Conservation (phyloP, 2,329 filamentous ascomycete species). For the Thermothelomyces thermophilus region DNA sequence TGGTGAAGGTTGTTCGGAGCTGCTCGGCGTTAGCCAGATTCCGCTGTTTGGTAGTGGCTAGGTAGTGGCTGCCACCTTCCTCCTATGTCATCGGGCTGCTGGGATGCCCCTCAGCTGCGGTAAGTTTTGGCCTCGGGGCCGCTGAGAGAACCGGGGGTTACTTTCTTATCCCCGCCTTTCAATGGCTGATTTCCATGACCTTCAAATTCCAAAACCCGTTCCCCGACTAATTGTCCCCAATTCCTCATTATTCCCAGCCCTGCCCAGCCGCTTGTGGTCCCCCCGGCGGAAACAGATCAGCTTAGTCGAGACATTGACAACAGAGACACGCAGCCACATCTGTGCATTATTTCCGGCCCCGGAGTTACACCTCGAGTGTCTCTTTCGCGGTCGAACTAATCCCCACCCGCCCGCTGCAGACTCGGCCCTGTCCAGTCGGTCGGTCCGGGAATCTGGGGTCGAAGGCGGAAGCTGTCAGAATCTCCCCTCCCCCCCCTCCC, state of each 20-base stretch:
- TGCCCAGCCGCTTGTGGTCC: constrained; percentile 20
- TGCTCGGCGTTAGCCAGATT: background rate
- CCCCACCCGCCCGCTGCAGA: background rate
- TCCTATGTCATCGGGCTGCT: background rate
- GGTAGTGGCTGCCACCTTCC: constrained; percentile 3
- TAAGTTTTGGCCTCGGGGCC: background rate
- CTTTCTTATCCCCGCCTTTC: constrained; percentile 13
- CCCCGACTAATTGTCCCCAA: constrained; percentile 8
- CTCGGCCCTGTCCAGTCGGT: background rate
- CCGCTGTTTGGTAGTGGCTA: background rate
- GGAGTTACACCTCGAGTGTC: background rate
- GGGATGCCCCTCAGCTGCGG: constrained; percentile 7
- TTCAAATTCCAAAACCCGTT: constrained; percentile 6
- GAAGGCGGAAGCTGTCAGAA: background rate
- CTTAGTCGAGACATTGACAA: background rate
- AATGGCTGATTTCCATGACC: background rate
- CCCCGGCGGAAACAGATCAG: constrained; percentile 1
- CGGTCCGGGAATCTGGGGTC: background rate
- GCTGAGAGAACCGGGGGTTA: background rate
- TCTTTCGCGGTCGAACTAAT: background rate
- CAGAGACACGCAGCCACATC: background rate
- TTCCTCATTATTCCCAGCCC: constrained; percentile 16
- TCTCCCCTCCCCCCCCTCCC: background rate
- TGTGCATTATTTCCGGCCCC: constrained; percentile 10
- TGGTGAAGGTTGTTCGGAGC: background rate